These are phyloP conservation scores for Xylariomycetidae sp. DNA, from an alignment of 2,329 filamentous ascomycete species.

Conservation along the genomic window DNA sequence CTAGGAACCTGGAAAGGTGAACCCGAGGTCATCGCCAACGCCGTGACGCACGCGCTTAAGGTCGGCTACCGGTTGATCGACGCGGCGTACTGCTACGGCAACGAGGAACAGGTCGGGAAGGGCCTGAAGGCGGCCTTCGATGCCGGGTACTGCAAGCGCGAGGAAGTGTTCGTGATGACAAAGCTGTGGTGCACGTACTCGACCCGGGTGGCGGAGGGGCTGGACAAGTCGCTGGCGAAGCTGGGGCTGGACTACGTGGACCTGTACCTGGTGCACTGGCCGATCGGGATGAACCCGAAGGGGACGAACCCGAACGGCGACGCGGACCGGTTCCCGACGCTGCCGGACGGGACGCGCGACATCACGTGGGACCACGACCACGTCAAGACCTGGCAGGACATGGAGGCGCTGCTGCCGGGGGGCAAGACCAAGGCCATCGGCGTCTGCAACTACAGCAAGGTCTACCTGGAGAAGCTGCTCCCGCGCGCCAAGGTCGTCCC, in stretches of 20 bases:
- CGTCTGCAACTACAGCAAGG: conserved; percentile 53
- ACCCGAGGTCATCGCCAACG: conserved; percentile 50
- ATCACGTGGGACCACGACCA: conserved; percentile 64
- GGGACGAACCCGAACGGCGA: conserved; percentile 74
- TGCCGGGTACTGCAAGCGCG: conserved; percentile 62
- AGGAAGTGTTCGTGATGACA: conserved; percentile 77
- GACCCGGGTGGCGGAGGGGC: conserved; percentile 59
- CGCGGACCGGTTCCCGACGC: conserved; percentile 69
- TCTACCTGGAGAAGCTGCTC: conserved; percentile 50
- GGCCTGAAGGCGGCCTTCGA: conserved; percentile 69
- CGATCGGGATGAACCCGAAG: conserved; percentile 73
- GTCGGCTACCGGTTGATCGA: conserved; percentile 58
- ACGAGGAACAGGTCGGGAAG: conserved; percentile 77
- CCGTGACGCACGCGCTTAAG: conserved; percentile 53
- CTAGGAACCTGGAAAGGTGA: conserved; percentile 63
- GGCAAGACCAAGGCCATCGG: conserved; percentile 52
- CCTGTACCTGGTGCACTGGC: conserved; percentile 79
- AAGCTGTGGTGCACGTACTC: conserved; percentile 84
- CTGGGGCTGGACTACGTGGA: conserved; percentile 78
- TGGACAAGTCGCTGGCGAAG: conserved; percentile 67
- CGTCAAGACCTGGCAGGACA: conserved; percentile 69
- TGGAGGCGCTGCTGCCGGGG: conserved; percentile 59
- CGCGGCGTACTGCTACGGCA: conserved; percentile 70
- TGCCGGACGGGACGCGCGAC: conserved; percentile 67
- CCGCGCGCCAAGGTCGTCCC: conserved; percentile 48